Evolutionary conservation across 192 early-diverging fungal genomes (phyloP).

Genomic region (Allomyces macrogynus): DNA sequence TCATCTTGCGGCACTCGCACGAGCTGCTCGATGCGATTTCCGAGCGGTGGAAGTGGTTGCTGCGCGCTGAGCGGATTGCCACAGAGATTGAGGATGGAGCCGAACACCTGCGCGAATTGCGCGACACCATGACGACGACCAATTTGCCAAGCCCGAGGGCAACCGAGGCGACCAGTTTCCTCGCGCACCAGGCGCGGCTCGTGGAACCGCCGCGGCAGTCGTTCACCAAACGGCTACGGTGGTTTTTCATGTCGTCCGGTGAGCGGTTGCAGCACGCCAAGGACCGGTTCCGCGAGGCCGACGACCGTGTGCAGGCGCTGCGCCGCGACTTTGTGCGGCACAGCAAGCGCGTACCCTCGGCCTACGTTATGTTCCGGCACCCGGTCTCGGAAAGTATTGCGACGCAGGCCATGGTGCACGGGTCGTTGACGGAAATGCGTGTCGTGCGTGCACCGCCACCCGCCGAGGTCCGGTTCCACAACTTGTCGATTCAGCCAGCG

Average conservation of each 20-base stretch:
- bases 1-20: background rate
- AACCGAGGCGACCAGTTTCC: too few relatives aligned
- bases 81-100: background rate
- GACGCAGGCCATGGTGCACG: background rate
- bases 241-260: too few relatives aligned
- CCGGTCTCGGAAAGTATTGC: background rate
- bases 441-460: conserved; percentile 41
- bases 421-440: background rate
- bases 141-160: too few relatives aligned
- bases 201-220: too few relatives aligned
- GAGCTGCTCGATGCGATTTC: background rate
- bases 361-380: background rate
- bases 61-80: background rate
- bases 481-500: conserved; percentile 36
- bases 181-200: too few relatives aligned
- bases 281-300: background rate
- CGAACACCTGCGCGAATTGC: too few relatives aligned
- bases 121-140: too few relatives aligned
- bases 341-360: background rate
- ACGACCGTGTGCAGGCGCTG: background rate
- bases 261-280: background rate
- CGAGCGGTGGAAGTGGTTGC: background rate
- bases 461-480: conserved; percentile 54
- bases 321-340: background rate
- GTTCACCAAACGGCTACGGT: too few relatives aligned